Conservation (phyloP, 768 basidiomycete genomes). For the Tylopilus intermedius region DNA sequence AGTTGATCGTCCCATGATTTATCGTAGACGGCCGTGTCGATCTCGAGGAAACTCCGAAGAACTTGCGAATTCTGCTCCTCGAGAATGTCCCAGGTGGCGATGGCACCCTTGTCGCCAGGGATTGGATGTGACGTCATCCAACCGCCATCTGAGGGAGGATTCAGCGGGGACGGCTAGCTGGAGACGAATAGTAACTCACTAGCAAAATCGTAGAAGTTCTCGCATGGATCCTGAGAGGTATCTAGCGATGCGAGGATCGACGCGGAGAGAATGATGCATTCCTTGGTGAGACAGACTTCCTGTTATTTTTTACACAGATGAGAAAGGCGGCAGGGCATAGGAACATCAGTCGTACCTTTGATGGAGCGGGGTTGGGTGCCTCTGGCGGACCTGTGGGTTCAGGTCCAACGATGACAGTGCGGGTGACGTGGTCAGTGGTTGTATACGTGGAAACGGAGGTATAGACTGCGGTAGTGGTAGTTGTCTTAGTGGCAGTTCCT, state of each 20-base stretch:
- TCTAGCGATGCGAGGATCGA: conserved; percentile 80
- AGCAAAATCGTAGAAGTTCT: conserved; percentile 90
- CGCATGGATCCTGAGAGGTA: conserved; percentile 82
- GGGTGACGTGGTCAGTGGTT: conserved; percentile 33
- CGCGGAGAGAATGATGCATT: conserved; percentile 81
- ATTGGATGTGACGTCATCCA: conserved; percentile 83
- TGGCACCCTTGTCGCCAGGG: conserved; percentile 76
- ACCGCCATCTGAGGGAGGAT: conserved; percentile 59
- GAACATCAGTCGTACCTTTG: conserved; percentile 38
- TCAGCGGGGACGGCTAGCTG: conserved; percentile 4
- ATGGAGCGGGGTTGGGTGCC: conserved; percentile 53
- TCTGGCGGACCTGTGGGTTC: conserved; percentile 42
- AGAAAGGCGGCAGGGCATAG: not conserved
- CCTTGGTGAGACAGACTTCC: conserved; percentile 67
- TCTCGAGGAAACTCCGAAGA: conserved; percentile 66
- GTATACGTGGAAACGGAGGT: conserved; percentile 37
- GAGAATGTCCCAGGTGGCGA: conserved; percentile 68
- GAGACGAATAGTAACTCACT: conserved; percentile 49
- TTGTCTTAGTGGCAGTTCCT: conserved; percentile 37
- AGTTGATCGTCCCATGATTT: conserved; percentile 49
- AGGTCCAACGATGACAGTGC: conserved; percentile 38
- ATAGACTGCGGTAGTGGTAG: conserved; percentile 35
- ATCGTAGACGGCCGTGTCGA: conserved; percentile 34
- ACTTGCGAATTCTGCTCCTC: conserved; percentile 73
- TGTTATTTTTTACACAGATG: conserved; percentile 24